Evolutionary conservation across 2,329 filamentous ascomycete genomes (phyloP), one percentile per base, ranked within the genome.

Genomic region (Aureobasidium sp.): DNA sequence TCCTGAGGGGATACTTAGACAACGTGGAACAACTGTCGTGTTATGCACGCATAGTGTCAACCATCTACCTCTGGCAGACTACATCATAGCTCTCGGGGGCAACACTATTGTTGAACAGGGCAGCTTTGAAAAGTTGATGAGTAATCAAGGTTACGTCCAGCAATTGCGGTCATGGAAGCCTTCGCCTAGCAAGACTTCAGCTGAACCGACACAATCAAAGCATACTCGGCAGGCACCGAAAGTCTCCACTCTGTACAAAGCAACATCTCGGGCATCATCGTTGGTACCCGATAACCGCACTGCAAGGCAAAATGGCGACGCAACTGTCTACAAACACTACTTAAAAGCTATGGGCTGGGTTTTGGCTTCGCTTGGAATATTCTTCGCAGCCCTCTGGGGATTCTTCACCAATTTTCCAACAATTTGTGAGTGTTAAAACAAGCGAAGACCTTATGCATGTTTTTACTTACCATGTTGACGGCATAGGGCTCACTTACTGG

Each of bases 1-100:
- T 1, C 67, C 66, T 8, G 67, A 77, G 29, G 79, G 79, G 5
- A 68, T 81, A 7, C 67, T 82, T 1, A 73, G 76, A 32, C 70
- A 72, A n/a, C 77, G 34, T 3, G 84, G 94, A 67, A 90, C 90
- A 2, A 34, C 47, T 14, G 47, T 49, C 13, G 47, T 49, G 30
- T 30, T 49, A 29, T 49, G 47, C 4, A 78, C 78, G 0, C 76
- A 78, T 59, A 71, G 72, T 2, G 66, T 72, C 71, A 67, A 63
- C 63, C 67, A 62, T 74, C 36, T 69, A 74, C 4, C 67, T 58
- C 69, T 51, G 8, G 71, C 75, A 27, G 78, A 82, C 48, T 68
- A 75, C 14, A 73, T 78, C 29, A 68, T 78, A 11, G 70, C 69
- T 10, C 64, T 63, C 5, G 62, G 53, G 29, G 32, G 27, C 14